These are phyloP conservation scores for Termitomyces bulborhizus DNA, from an alignment of 768 basidiomycete genomes.

Conservation along the genomic window DNA sequence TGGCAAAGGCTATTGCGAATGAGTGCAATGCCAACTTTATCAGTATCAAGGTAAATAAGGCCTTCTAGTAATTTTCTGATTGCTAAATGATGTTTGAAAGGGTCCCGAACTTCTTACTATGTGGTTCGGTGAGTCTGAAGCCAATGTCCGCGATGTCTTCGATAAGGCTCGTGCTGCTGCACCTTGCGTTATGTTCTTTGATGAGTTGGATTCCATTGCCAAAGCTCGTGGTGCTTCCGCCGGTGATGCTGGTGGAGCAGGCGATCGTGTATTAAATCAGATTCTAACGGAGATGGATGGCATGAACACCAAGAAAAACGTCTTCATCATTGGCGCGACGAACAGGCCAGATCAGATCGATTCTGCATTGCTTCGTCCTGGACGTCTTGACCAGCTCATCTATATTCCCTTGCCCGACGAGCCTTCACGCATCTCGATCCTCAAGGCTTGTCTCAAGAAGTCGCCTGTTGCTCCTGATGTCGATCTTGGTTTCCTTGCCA, in stretches of 20 bases:
- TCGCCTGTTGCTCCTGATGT: slow-evolving; percentile 82
- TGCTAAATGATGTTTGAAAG: slow-evolving; percentile 26
- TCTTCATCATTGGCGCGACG: slow-evolving; percentile 97
- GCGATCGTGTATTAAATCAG: slow-evolving; percentile 97
- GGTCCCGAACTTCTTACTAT: slow-evolving; percentile 97
- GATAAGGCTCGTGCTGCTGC: slow-evolving; percentile 99
- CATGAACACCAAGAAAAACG: slow-evolving; percentile 98
- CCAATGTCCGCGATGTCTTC: slow-evolving; percentile 98
- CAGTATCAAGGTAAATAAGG: slow-evolving; percentile 75
- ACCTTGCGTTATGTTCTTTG: slow-evolving; percentile 99
- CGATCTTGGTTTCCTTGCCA: slow-evolving; percentile 81
- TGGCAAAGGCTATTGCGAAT: slow-evolving; percentile 98
- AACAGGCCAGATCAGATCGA: slow-evolving; percentile 97
- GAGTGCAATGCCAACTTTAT: slow-evolving; percentile 99
- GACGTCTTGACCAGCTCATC: slow-evolving; percentile 98
- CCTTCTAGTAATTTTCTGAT: not conserved
- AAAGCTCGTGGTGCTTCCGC: slow-evolving; percentile 84
- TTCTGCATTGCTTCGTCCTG: slow-evolving; percentile 87
- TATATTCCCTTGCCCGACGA: slow-evolving; percentile 99
- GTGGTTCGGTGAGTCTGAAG: slow-evolving; percentile 99
- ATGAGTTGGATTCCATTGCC: slow-evolving; percentile 98
- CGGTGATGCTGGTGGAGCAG: slow-evolving; percentile 93
- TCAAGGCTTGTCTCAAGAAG: slow-evolving; percentile 87
- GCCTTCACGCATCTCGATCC: slow-evolving; percentile 82
- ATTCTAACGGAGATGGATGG: slow-evolving; percentile 98